Percentiles rank a stretch among this genome's conserved stretches.
phyloP scores from a whole-genome alignment of 2,329 filamentous ascomycete genomes.

The Geoglossum cookeanum region DNA sequence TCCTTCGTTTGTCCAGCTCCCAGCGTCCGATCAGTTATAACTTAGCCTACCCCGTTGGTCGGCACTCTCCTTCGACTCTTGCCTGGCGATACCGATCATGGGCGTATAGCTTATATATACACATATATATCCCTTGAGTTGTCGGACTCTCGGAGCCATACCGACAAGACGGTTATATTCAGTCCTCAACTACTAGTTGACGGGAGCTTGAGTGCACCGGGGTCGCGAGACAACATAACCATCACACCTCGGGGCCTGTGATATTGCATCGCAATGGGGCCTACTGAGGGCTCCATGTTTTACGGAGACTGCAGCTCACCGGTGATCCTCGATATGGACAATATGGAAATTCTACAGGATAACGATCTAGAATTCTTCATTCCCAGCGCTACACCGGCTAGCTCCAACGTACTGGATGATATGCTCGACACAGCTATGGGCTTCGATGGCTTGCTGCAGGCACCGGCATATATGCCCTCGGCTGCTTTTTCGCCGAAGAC shows the following conservation, averaged over 20 bases:
- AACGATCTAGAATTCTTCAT: constrained; percentile 22
- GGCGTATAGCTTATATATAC: neutral
- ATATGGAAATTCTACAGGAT: constrained; percentile 18
- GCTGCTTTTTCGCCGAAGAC: neutral
- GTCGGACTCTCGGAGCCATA: neutral
- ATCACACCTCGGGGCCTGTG: neutral
- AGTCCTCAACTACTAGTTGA: neutral
- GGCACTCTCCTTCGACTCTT: neutral
- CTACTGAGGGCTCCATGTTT: neutral
- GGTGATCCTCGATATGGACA: constrained; percentile 17
- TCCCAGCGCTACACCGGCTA: constrained; percentile 13
- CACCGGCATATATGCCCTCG: neutral
- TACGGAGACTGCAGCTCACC: constrained; percentile 12
- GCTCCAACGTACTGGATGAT: constrained; percentile 16
- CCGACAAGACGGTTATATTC: neutral
- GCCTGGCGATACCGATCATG: neutral
- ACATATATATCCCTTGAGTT: neutral
- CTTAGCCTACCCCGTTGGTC: neutral
- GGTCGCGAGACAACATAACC: neutral
- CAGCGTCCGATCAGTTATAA: neutral
- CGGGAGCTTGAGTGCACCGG: neutral
- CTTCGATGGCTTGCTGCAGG: neutral
- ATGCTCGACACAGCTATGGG: constrained; percentile 5
- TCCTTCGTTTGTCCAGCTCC: neutral
- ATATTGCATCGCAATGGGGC: neutral